Percentiles rank a stretch among this genome's conserved stretches.
Conservation (phyloP, 116 monocot genomes). For the Phalaenopsis hybrid region DNA sequence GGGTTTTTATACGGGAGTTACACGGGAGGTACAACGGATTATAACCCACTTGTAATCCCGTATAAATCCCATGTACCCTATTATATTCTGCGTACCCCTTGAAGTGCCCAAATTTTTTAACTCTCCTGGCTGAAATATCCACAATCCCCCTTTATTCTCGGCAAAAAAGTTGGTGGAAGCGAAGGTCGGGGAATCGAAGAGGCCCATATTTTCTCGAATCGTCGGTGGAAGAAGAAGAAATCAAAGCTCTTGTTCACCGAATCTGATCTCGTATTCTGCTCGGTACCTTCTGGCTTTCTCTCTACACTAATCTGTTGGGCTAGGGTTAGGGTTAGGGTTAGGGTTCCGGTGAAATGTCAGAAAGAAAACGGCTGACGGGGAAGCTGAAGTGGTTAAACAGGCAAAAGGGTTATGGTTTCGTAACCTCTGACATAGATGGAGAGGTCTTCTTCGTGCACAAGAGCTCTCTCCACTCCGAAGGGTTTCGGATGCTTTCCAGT, state of each 20-base stretch:
- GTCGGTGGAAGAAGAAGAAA: too few relatives aligned
- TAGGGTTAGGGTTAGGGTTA: neutral
- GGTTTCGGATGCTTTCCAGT: slow-evolving; percentile 7
- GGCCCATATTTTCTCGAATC: too few relatives aligned
- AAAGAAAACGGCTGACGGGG: neutral
- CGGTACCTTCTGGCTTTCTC: neutral
- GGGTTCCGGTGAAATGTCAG: neutral
- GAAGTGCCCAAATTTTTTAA: too few relatives aligned
- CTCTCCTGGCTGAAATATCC: too few relatives aligned
- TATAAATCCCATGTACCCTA: too few relatives aligned
- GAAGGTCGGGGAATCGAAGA: too few relatives aligned
- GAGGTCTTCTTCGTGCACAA: slow-evolving; percentile 20
- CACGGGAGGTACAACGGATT: too few relatives aligned
- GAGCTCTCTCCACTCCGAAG: slow-evolving; percentile 9
- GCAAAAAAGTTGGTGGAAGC: too few relatives aligned
- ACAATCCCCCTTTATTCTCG: too few relatives aligned
- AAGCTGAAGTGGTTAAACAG: slow-evolving; percentile 22
- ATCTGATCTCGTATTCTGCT: neutral
- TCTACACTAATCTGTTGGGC: neutral
- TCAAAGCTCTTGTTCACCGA: neutral
- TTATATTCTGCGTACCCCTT: too few relatives aligned
- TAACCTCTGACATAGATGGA: slow-evolving; percentile 13
- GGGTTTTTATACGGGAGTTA: too few relatives aligned
- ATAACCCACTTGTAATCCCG: too few relatives aligned
- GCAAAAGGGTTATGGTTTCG: slow-evolving; percentile 20